Evolutionary conservation across 495 filamentous ascomycete genomes (phyloP).

Genomic region (Oidiodendron maius): DNA sequence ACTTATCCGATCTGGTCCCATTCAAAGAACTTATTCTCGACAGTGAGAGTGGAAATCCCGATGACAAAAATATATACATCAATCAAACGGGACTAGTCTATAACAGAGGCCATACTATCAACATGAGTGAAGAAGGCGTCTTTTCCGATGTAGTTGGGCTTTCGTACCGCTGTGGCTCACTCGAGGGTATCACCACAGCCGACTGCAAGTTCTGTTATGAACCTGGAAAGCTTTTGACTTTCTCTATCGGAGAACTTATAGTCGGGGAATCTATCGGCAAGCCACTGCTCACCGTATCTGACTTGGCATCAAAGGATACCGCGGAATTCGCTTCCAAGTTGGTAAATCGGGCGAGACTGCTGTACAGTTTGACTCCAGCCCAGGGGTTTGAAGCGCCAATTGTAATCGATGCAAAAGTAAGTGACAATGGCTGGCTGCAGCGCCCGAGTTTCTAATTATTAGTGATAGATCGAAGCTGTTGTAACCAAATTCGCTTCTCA

Average conservation of each 20-base stretch:
- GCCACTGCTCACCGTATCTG: constrained; percentile 4
- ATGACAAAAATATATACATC: too few species aligned
- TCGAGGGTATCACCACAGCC: not conserved
- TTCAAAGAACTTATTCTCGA: too few species aligned
- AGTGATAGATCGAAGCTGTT: constrained; percentile 1
- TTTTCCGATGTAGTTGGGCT: constrained; percentile 7
- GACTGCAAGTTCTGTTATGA: not conserved
- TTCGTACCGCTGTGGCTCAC: constrained; percentile 5
- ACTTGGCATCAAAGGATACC: not conserved
- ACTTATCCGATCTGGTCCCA: too few species aligned
- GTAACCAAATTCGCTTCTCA: constrained; percentile 1
- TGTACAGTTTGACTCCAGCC: constrained; percentile 4
- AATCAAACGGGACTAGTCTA: too few species aligned
- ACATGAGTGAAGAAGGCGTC: constrained; percentile 2
- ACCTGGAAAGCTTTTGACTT: constrained; percentile 1
- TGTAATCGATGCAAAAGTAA: constrained; percentile 4
- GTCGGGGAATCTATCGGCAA: constrained; percentile 1
- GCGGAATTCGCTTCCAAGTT: constrained; percentile 1
- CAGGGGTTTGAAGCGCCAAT: constrained; percentile 3
- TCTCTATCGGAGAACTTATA: constrained; percentile 4
- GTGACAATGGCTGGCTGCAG: too few species aligned
- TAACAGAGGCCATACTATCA: too few species aligned
- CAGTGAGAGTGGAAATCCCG: too few species aligned
- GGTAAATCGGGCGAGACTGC: constrained; percentile 5
- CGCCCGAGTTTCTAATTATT: not conserved